These are phyloP conservation scores for Xylaria longipes DNA, from an alignment of 495 filamentous ascomycete species.

Conservation along the genomic window DNA sequence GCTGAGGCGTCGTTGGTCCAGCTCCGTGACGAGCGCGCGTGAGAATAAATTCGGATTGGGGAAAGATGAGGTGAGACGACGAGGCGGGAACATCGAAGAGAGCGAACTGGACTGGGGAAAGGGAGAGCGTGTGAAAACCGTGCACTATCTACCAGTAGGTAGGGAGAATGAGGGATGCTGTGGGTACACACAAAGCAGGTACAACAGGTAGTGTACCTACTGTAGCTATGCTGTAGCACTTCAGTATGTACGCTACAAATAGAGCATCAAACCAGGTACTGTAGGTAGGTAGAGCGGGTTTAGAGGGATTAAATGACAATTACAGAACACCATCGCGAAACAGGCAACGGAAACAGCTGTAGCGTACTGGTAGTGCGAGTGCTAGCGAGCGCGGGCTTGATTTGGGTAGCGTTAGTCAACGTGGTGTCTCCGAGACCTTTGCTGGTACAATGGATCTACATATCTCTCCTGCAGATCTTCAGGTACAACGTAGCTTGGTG, in stretches of 20 bases:
- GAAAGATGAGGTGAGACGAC: slow-evolving; percentile 21
- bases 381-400: neutral
- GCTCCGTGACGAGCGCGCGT: slow-evolving; percentile 23
- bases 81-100: slow-evolving; percentile 17
- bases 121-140: slow-evolving; percentile 24
- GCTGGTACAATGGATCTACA: slow-evolving; percentile 6
- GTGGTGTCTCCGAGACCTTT: neutral
- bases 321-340: slow-evolving; percentile 6
- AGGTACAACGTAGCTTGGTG: slow-evolving; percentile 5
- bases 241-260: too few relatives aligned
- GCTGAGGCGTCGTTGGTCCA: slow-evolving; percentile 27
- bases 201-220: neutral
- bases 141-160: neutral
- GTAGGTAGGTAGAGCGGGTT: neutral
- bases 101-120: slow-evolving; percentile 15
- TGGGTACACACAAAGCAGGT: slow-evolving; percentile 11
- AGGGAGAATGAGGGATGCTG: slow-evolving; percentile 20
- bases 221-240: slow-evolving; percentile 2
- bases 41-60: slow-evolving; percentile 21
- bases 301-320: slow-evolving; percentile 3
- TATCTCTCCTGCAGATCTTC: slow-evolving; percentile 1
- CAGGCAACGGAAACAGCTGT: neutral
- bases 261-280: neutral
- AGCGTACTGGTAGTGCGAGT: neutral
- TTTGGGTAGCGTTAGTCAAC: neutral